Conservation (phyloP, 805 yeast species). For the Metschnikowia aberdeeniae region DNA sequence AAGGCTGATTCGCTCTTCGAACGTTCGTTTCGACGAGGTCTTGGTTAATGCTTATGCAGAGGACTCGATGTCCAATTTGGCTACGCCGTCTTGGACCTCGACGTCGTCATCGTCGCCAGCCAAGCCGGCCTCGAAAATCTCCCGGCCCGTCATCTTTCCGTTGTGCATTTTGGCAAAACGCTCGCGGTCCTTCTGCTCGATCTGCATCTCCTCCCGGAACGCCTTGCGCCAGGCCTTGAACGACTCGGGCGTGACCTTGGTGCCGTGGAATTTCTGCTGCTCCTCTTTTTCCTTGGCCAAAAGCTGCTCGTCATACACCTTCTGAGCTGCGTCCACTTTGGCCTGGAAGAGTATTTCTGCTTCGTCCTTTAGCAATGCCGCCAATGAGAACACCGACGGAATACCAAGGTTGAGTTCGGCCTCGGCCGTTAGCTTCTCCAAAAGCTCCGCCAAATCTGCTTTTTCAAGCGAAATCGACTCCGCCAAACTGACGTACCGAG, state of each 20-base stretch:
- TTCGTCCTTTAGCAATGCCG: constrained; percentile 72
- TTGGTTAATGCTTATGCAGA: not conserved
- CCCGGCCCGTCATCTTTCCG: constrained; percentile 81
- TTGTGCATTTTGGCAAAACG: constrained; percentile 57
- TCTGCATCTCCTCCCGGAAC: constrained; percentile 71
- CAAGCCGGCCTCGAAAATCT: constrained; percentile 86
- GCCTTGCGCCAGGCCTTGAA: constrained; percentile 65
- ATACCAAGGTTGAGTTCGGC: constrained; percentile 83
- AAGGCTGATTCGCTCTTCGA: too few relatives aligned
- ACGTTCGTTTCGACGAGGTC: too few relatives aligned
- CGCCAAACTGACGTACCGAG: constrained; percentile 47
- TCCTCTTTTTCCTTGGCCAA: constrained; percentile 71
- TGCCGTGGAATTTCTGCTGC: constrained; percentile 86
- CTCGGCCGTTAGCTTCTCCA: constrained; percentile 44
- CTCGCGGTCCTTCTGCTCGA: constrained; percentile 53
- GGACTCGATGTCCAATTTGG: constrained; percentile 14
- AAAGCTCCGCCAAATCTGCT: constrained; percentile 42
- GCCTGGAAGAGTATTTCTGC: constrained; percentile 66
- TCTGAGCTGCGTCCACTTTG: constrained; percentile 53
- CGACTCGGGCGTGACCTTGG: constrained; percentile 79
- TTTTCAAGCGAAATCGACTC: constrained; percentile 55
- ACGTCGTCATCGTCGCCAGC: constrained; percentile 50
- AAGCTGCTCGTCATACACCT: constrained; percentile 53
- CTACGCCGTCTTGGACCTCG: constrained; percentile 19
- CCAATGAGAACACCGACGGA: constrained; percentile 83